Conservation (phyloP, 139 green algal species). For the Mychonastes homosphaera region DNA sequence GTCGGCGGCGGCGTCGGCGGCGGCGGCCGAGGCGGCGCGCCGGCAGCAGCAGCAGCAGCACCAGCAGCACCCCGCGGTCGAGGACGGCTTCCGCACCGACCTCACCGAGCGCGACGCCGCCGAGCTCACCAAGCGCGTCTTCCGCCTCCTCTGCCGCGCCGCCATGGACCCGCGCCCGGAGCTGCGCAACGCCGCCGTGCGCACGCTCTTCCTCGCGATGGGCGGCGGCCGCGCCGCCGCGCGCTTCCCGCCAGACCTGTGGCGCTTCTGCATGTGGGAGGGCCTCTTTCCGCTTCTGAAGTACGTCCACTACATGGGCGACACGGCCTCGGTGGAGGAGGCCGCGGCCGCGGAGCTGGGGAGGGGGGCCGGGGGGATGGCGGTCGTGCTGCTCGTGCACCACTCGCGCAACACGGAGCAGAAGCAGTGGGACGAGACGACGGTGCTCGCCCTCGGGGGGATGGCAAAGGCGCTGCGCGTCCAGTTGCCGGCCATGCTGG, state of each 20-base stretch:
- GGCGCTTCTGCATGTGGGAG: slow-evolving; percentile 64
- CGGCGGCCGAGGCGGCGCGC: slow-evolving; percentile 1
- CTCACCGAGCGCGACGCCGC: slow-evolving; percentile 26
- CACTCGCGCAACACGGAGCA: slow-evolving; percentile 88
- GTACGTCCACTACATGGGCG: slow-evolving; percentile 50
- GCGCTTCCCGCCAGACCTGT: slow-evolving; percentile 36
- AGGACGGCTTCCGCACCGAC: slow-evolving; percentile 8
- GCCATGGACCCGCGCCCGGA: slow-evolving; percentile 37
- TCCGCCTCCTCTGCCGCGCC: slow-evolving; percentile 22
- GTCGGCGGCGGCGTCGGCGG: background rate
- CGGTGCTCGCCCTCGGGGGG: slow-evolving; percentile 71
- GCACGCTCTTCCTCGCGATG: slow-evolving; percentile 76
- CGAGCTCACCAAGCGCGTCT: slow-evolving; percentile 39
- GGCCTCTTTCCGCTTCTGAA: slow-evolving; percentile 72
- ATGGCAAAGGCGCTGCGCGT: slow-evolving; percentile 65
- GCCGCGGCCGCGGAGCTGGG: slow-evolving; percentile 60
- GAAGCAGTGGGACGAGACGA: slow-evolving; percentile 94
- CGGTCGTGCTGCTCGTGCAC: slow-evolving; percentile 80
- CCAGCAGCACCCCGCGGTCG: background rate
- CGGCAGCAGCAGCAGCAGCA: slow-evolving; percentile 5
- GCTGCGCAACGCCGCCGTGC: slow-evolving; percentile 70
- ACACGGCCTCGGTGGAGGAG: slow-evolving; percentile 41
- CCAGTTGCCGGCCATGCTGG: slow-evolving; percentile 57
- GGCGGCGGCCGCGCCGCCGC: slow-evolving; percentile 51
- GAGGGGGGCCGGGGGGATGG: slow-evolving; percentile 44